Conservation (phyloP, 108 stramenopile species). For the Mayamaea pseudoterrestris region DNA sequence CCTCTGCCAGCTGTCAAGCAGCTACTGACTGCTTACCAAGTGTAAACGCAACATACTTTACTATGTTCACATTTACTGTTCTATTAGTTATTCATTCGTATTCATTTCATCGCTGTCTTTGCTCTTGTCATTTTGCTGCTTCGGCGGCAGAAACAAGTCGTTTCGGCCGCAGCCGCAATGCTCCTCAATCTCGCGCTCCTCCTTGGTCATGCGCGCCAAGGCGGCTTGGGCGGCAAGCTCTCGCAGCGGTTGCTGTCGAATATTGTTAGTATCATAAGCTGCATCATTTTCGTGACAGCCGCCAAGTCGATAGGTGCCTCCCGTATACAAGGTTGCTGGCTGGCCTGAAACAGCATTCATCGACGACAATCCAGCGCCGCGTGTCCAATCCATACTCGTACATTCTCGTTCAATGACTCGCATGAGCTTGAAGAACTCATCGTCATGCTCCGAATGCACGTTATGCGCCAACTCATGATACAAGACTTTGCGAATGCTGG, state of each 20-base stretch:
- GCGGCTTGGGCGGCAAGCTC: conserved; percentile 26
- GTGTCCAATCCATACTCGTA: conserved; percentile 49
- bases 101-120: not conserved
- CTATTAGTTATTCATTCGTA: no score
- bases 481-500: conserved; percentile 40
- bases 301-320: conserved; percentile 17
- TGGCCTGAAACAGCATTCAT: not conserved
- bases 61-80: no score
- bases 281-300: not conserved
- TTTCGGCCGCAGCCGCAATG: conserved; percentile 15
- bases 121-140: not conserved
- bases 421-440: conserved; percentile 57
- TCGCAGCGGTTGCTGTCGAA: not conserved
- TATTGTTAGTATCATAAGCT: not conserved
- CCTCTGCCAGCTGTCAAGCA: no score
- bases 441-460: conserved; percentile 50
- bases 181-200: conserved; percentile 13
- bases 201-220: conserved; percentile 14
- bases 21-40: no score
- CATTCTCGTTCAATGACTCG: conserved; percentile 64
- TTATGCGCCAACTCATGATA: conserved; percentile 77
- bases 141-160: not conserved
- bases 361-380: conserved; percentile 4
- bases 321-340: not conserved
- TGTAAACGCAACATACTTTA: no score